Percentiles rank a stretch among this genome's conserved stretches.
Conservation (phyloP, 495 filamentous ascomycete genomes). For the Hypomontagnella submonticulosa region DNA sequence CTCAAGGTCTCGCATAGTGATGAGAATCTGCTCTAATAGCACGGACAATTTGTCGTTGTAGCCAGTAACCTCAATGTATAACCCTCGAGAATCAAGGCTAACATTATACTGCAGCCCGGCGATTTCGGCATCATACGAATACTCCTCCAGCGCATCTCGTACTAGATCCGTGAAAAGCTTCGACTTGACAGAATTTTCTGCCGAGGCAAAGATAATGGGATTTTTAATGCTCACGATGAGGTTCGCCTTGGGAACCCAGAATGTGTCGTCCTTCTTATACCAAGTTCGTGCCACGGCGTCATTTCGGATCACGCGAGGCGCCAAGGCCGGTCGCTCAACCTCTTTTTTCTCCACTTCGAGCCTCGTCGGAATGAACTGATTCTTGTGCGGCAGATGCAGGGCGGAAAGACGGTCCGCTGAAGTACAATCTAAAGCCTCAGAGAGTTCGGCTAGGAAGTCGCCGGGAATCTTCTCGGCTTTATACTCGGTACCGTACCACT, state of each 20-base stretch:
- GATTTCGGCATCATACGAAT: constrained; percentile 96
- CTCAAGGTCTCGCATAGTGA: constrained; percentile 85
- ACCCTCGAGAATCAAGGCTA: constrained; percentile 71
- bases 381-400: constrained; percentile 89
- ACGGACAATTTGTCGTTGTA: constrained; percentile 97
- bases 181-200: constrained; percentile 79
- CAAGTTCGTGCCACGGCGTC: constrained; percentile 86
- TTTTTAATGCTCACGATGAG: constrained; percentile 83
- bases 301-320: constrained; percentile 87
- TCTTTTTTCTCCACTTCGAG: constrained; percentile 96
- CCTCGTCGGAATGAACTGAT: constrained; percentile 95
- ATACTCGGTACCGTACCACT: constrained; percentile 99
- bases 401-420: constrained; percentile 69
- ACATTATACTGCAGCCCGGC: constrained; percentile 89
- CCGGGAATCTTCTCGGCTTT: constrained; percentile 81
- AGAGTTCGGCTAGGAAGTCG: constrained; percentile 76
- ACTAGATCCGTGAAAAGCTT: constrained; percentile 89
- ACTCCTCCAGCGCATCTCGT: constrained; percentile 89
- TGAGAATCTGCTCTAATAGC: constrained; percentile 88
- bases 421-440: constrained; percentile 67
- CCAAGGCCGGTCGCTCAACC: constrained; percentile 73
- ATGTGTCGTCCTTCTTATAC: constrained; percentile 99
- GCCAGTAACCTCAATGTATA: constrained; percentile 83
- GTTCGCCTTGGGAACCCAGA: constrained; percentile 97
- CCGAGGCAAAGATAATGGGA: constrained; percentile 78